These are phyloP conservation scores for Penicillium dipodomyicola DNA, from an alignment of 495 filamentous ascomycete species.

Conservation along the genomic window DNA sequence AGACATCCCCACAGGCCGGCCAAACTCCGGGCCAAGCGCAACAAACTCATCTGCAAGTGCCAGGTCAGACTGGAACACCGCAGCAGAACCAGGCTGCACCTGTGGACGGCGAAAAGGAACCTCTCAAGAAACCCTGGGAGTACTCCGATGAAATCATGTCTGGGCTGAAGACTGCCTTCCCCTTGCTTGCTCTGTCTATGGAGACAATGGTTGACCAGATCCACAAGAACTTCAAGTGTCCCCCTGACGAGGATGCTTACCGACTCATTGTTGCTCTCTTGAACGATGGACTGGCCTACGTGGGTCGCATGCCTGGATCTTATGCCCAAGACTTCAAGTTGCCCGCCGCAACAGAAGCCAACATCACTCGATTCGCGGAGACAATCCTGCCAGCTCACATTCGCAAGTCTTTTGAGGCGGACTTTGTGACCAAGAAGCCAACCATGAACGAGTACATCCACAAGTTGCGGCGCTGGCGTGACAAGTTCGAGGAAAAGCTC, in stretches of 20 bases:
- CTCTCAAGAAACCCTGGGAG: constrained; percentile 85
- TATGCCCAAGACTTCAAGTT: constrained; percentile 91
- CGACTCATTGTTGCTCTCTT: constrained; percentile 94
- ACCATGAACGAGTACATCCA: constrained; percentile 98
- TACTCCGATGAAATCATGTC: constrained; percentile 93
- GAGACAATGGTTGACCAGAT: constrained; percentile 99
- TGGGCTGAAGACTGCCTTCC: constrained; percentile 91
- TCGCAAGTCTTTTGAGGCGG: constrained; percentile 87
- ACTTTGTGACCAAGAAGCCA: constrained; percentile 90
- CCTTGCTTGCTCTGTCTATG: constrained; percentile 93
- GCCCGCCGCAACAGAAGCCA: constrained; percentile 83
- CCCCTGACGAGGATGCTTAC: constrained; percentile 96
- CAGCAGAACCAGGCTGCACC: constrained; percentile 29
- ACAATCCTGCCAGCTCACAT: constrained; percentile 92
- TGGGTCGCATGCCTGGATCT: constrained; percentile 77
- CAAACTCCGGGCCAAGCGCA: constrained; percentile 24
- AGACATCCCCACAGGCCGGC: constrained; percentile 32
- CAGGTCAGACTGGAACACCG: constrained; percentile 36
- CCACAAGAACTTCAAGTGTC: constrained; percentile 97
- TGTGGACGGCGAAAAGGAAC: constrained; percentile 37
- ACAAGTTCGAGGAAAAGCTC: constrained; percentile 96
- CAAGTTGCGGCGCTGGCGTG: constrained; percentile 91
- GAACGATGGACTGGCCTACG: constrained; percentile 86
- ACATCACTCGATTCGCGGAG: constrained; percentile 95
- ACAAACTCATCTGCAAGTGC: constrained; percentile 41